Evolutionary conservation across 805 yeast genomes (phyloP).

Genomic region (Pichia insulana): DNA sequence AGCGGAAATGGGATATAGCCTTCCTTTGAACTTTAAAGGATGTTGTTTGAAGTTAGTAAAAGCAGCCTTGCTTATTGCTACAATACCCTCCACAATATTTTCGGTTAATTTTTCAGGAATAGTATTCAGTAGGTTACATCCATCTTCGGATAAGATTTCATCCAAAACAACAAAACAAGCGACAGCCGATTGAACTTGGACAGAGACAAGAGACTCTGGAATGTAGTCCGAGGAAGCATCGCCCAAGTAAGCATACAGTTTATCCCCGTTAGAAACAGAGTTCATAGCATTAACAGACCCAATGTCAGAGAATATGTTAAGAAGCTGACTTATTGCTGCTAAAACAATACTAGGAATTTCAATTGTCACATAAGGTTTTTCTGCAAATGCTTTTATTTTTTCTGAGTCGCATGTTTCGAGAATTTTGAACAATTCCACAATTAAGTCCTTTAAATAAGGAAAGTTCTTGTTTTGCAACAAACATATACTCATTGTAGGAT

Average conservation of each 20-base stretch:
- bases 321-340: slow-evolving; percentile 21
- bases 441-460: slow-evolving; percentile 24
- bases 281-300: slow-evolving; percentile 29
- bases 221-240: slow-evolving; percentile 18
- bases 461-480: slow-evolving; percentile 47
- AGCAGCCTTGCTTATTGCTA: slow-evolving; percentile 36
- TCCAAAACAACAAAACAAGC: slow-evolving; percentile 33
- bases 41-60: slow-evolving; percentile 31
- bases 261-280: slow-evolving; percentile 26
- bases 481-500: slow-evolving; percentile 36
- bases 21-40: slow-evolving; percentile 28
- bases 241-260: slow-evolving; percentile 33
- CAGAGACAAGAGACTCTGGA: slow-evolving; percentile 20
- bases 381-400: slow-evolving; percentile 13
- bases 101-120: slow-evolving; percentile 26
- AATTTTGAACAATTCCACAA: slow-evolving; percentile 15
- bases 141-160: slow-evolving; percentile 25
- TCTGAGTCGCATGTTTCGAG: slow-evolving; percentile 18
- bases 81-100: slow-evolving; percentile 35
- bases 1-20: slow-evolving; percentile 30
- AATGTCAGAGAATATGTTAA: slow-evolving; percentile 36
- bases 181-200: slow-evolving; percentile 32
- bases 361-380: slow-evolving; percentile 20
- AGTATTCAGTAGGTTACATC: slow-evolving; percentile 15
- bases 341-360: slow-evolving; percentile 19